Conservation (phyloP, 352 stramenopile genomes). For the Phytopythium oedochilum region DNA sequence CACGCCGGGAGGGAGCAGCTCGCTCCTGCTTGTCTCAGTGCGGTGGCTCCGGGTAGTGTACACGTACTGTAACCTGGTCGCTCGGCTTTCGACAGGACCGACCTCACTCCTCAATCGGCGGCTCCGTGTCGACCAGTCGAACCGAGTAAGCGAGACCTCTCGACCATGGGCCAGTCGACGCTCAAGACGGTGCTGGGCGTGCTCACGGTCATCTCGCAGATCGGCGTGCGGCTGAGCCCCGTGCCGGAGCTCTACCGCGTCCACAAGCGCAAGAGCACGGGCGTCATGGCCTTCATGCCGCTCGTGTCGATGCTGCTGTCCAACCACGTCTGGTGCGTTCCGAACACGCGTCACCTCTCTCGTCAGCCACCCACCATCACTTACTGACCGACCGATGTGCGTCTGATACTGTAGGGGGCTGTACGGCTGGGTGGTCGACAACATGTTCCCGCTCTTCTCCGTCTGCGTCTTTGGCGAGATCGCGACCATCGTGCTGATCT, state of each 20-base stretch:
- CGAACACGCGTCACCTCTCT: too few relatives aligned
- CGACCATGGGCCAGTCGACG: too few relatives aligned
- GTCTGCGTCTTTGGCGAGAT: conserved; percentile 21
- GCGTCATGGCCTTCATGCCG: conserved; percentile 18
- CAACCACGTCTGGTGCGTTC: conserved; percentile 23
- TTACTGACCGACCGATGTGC: too few relatives aligned
- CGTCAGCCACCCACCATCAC: too few relatives aligned
- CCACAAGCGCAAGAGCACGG: conserved; percentile 10
- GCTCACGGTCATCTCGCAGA: conserved; percentile 16
- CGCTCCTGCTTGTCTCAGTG: too few relatives aligned
- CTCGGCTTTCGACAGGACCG: too few relatives aligned
- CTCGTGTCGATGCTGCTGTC: conserved; percentile 15
- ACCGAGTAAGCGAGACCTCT: too few relatives aligned
- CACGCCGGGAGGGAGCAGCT: too few relatives aligned
- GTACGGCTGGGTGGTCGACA: conserved; percentile 18
- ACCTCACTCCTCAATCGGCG: too few relatives aligned
- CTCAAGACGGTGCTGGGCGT: conserved; percentile 19
- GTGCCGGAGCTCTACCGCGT: conserved; percentile 18
- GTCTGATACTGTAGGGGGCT: conserved; percentile 20
- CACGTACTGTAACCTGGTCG: too few relatives aligned
- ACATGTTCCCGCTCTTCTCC: conserved; percentile 22
- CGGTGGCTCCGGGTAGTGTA: too few relatives aligned
- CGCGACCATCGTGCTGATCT: conserved; percentile 11
- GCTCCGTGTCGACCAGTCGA: too few relatives aligned
- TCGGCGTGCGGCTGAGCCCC: conserved; percentile 15